Percentiles rank a stretch among this genome's conserved stretches.
These are phyloP conservation scores for Hymenotorrendiella dingleyae DNA, from an alignment of 2,329 filamentous ascomycete species.

Conservation along the genomic window DNA sequence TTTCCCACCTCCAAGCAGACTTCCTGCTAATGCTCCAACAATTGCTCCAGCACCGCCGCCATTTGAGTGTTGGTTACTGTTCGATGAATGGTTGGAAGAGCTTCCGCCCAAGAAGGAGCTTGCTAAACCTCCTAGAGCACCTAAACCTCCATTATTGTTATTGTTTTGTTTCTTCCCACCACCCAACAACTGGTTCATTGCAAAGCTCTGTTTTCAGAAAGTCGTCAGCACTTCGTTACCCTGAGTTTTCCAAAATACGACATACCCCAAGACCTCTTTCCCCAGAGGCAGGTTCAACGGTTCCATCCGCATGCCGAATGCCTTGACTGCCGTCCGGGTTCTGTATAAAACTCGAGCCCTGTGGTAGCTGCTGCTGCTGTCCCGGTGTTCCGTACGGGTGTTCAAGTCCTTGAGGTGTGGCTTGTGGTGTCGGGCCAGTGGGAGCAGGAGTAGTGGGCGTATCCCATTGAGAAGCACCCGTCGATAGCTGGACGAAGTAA, in stretches of 20 bases:
- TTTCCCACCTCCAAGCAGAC: constrained; percentile 46
- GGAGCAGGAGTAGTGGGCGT: constrained; percentile 59
- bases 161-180: too few relatives aligned
- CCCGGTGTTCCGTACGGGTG: constrained; percentile 56
- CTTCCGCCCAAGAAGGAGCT: constrained; percentile 29
- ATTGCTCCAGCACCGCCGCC: constrained; percentile 29
- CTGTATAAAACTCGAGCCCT: constrained; percentile 51
- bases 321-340: constrained; percentile 59
- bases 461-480: constrained; percentile 70
- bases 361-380: constrained; percentile 25
- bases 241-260: constrained; percentile 17
- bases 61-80: constrained; percentile 12
- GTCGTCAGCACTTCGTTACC: constrained; percentile 9
- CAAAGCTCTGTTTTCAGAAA: constrained; percentile 20
- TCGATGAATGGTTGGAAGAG: constrained; percentile 17
- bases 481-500: constrained; percentile 68
- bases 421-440: constrained; percentile 53
- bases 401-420: constrained; percentile 40
- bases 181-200: constrained; percentile 33
- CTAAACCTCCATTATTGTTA: constrained; percentile 14
- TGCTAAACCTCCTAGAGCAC: constrained; percentile 33
- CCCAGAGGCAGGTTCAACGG: constrained; percentile 47
- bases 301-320: constrained; percentile 53
- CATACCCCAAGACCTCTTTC: constrained; percentile 63
- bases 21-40: constrained; percentile 41